Evolutionary conservation across 805 yeast species (phyloP), one percentile per base, ranked within the genome.

Genomic region (Pichia heedii): DNA sequence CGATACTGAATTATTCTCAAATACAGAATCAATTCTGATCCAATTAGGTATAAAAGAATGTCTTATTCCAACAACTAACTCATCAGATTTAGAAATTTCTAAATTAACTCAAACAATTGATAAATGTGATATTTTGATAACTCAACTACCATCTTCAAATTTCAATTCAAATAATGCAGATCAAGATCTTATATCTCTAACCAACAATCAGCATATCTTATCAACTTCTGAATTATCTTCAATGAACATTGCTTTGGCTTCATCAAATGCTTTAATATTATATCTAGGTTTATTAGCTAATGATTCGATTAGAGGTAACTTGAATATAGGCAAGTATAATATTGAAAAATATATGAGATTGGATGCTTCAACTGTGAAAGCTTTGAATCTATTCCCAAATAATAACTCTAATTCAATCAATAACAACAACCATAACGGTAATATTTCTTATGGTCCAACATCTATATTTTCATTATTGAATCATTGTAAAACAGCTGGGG

Each of bases 1-100:
- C 10, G 99, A 93, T 59, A 88, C 86, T 56, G 97, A 90, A 39
- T 70, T 87, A 10, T 88, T 76, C 53, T 80, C 95, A 1, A 90
- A 89, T 56, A 62, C 90, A 49, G 97, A 93, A 60, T 80, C 94
- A 38, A 70, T 88, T 40, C 61, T 89, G 46, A 82, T 93, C 52
- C 99, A 93, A 60, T 67, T 88, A 30, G 96, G 95, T 19, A 86
- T 88, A 7, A 85, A 83, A 54, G 98, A 93, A 58, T 80, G 87
- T 34, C 58, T 93, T 15, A 54, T 90, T 6, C 41, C 52, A 12
- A 63, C 67, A 5, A 39, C 43, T 11, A 53, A 49, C 3, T 35
- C 48, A 19, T 37, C 41, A 18, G 82, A 77, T 44, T 64, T 74
- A 5, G 90, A 83, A 45, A 63, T 74, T 39, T 68, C 70, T 38